Conservation (phyloP, 2,329 filamentous ascomycete species). For the Huntiella abstrusa region DNA sequence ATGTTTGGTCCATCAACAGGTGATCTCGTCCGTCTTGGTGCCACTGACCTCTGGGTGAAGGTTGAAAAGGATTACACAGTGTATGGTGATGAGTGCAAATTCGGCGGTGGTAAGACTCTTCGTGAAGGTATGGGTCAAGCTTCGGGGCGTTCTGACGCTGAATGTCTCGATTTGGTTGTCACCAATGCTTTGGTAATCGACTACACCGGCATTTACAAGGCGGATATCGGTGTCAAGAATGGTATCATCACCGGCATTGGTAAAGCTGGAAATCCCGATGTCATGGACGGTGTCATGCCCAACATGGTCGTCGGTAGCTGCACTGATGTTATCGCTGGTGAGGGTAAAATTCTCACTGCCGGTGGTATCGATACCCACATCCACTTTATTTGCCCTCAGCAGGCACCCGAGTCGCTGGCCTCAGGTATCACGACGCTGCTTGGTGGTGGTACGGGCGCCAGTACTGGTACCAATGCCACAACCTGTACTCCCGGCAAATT, state of each 20-base stretch:
- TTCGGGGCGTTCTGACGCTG: slow-evolving; percentile 50
- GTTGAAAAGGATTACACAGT: slow-evolving; percentile 71
- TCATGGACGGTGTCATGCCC: slow-evolving; percentile 72
- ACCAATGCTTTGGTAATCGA: slow-evolving; percentile 83
- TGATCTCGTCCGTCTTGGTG: slow-evolving; percentile 63
- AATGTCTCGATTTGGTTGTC: slow-evolving; percentile 68
- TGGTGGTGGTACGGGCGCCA: slow-evolving; percentile 65
- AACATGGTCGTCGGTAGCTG: slow-evolving; percentile 69
- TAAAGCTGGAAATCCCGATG: slow-evolving; percentile 91
- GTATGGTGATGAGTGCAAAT: slow-evolving; percentile 88
- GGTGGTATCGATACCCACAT: slow-evolving; percentile 83
- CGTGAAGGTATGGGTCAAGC: slow-evolving; percentile 94
- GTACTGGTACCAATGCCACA: slow-evolving; percentile 75
- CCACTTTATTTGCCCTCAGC: slow-evolving; percentile 89
- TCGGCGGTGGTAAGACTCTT: slow-evolving; percentile 85
- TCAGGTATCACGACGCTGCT: slow-evolving; percentile 81
- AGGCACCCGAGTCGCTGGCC: slow-evolving; percentile 64
- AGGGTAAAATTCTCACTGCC: slow-evolving; percentile 78
- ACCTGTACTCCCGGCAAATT: slow-evolving; percentile 79
- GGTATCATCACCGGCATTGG: slow-evolving; percentile 76
- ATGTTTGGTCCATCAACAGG: slow-evolving; percentile 93
- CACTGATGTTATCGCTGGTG: slow-evolving; percentile 81
- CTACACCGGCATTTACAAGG: slow-evolving; percentile 87
- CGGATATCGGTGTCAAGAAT: slow-evolving; percentile 83
- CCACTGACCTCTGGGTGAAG: slow-evolving; percentile 75